These are phyloP conservation scores for Podospora didyma DNA, from an alignment of 495 filamentous ascomycete species.

Conservation along the genomic window DNA sequence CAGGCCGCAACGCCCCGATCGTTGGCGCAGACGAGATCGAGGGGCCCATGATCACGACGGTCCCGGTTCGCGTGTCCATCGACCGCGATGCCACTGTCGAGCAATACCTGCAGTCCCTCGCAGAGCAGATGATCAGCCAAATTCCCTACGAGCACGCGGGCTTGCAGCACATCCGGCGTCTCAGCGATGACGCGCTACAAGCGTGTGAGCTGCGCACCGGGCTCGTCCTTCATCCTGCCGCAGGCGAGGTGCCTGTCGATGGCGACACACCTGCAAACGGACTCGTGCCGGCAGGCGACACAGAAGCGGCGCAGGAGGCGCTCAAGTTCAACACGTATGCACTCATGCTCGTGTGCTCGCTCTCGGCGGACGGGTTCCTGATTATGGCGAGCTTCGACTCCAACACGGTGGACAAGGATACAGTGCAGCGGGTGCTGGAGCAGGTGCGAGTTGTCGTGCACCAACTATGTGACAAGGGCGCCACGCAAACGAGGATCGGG, in stretches of 20 bases:
- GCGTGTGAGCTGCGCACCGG: conserved; percentile 57
- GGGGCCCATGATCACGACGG: conserved; percentile 61
- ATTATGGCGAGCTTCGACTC: conserved; percentile 63
- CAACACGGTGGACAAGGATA: conserved; percentile 28
- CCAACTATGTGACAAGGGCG: conserved; percentile 26
- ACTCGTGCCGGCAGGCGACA: conserved; percentile 44
- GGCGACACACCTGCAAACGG: conserved; percentile 43
- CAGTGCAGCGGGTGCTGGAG: conserved; percentile 29
- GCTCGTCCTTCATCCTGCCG: conserved; percentile 43
- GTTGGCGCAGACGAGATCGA: conserved; percentile 48
- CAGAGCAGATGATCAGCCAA: conserved; percentile 47
- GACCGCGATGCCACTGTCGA: conserved; percentile 21
- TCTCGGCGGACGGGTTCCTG: conserved; percentile 52
- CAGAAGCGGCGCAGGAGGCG: conserved; percentile 57
- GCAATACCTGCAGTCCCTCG: conserved; percentile 47
- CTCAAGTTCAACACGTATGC: conserved; percentile 66
- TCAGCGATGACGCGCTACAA: conserved; percentile 57
- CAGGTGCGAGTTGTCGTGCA: conserved; percentile 27
- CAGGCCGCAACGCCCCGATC: conserved; percentile 50
- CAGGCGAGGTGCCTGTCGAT: conserved; percentile 23
- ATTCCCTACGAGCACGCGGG: conserved; percentile 65
- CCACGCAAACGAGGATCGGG: conserved; percentile 19
- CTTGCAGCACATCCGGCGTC: conserved; percentile 62
- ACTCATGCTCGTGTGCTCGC: conserved; percentile 59
- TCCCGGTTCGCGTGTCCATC: conserved; percentile 55